A percentile compares a stretch with the other conserved stretches of the same genome.
phyloP scores from a whole-genome alignment of 305 asterid species.

The Plantago coronopus region DNA sequence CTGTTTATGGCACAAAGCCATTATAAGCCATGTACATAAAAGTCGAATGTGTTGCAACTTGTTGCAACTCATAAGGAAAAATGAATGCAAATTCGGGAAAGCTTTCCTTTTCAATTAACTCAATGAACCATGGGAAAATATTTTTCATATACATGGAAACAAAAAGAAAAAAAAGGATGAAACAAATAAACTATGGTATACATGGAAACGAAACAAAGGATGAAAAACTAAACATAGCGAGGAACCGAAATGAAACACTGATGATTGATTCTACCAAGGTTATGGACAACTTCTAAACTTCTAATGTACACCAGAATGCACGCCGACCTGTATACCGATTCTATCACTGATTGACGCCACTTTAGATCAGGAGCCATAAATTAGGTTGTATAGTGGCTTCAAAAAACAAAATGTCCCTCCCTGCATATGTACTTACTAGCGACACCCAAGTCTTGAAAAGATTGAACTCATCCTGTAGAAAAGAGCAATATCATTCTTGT shows the following conservation, averaged over 20 bases:
- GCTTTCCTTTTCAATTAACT: too few species aligned
- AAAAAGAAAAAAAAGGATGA: too few species aligned
- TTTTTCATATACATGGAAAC: too few species aligned
- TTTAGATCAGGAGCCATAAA: neutral
- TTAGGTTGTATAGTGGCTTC: neutral
- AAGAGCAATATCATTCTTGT: neutral
- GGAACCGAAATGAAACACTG: neutral
- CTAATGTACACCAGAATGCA: slow-evolving; percentile 8
- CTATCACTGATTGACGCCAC: neutral
- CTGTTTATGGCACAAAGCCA: too few species aligned
- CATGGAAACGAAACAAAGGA: neutral
- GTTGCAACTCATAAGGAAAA: too few species aligned
- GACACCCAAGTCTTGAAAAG: neutral
- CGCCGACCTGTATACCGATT: neutral
- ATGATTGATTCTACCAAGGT: neutral
- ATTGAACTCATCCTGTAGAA: slow-evolving; percentile 3
- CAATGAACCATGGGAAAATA: too few species aligned
- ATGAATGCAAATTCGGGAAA: too few species aligned
- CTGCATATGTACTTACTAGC: neutral
- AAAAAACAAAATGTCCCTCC: neutral
- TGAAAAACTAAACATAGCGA: too few species aligned
- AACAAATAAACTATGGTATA: too few species aligned
- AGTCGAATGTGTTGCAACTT: too few species aligned
- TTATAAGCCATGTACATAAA: too few species aligned
- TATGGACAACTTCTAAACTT: neutral